These are phyloP conservation scores for Solanum sparsipilum DNA, from an alignment of 257 asterid genomes.

Conservation along the genomic window DNA sequence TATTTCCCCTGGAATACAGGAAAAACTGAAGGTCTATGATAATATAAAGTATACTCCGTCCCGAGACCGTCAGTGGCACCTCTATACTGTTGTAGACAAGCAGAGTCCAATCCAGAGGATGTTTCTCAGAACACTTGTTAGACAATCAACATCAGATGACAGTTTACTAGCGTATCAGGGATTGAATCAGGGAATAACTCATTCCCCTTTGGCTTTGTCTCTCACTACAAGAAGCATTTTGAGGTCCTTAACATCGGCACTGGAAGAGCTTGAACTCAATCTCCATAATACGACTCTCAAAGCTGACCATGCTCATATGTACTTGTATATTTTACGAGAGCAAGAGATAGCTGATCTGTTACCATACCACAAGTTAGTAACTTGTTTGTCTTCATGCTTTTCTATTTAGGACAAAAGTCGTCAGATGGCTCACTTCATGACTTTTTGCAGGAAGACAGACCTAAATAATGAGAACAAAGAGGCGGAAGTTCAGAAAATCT, in stretches of 20 bases:
- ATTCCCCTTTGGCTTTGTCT: slow-evolving; percentile 52
- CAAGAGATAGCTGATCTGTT: slow-evolving; percentile 79
- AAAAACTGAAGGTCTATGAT: slow-evolving; percentile 72
- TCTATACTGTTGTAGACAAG: slow-evolving; percentile 77
- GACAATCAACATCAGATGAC: slow-evolving; percentile 83
- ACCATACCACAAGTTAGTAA: slow-evolving; percentile 68
- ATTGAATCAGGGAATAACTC: slow-evolving; percentile 38
- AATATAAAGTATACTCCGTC: slow-evolving; percentile 83
- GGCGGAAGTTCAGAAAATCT: slow-evolving; percentile 53
- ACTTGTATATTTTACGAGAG: slow-evolving; percentile 71
- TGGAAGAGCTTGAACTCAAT: slow-evolving; percentile 97
- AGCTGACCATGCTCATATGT: slow-evolving; percentile 96
- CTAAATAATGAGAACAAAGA: slow-evolving; percentile 45
- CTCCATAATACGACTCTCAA: slow-evolving; percentile 71
- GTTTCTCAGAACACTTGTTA: slow-evolving; percentile 88
- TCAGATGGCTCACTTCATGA: neutral
- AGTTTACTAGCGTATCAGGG: slow-evolving; percentile 54
- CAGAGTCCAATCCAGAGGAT: slow-evolving; percentile 60
- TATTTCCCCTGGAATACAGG: slow-evolving; percentile 38
- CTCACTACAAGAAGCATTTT: slow-evolving; percentile 90
- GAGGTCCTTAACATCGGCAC: slow-evolving; percentile 79
- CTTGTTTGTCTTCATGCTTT: neutral
- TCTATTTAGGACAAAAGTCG: neutral
- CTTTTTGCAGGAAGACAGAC: slow-evolving; percentile 47
- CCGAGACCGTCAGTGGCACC: slow-evolving; percentile 99